Conservation (phyloP, 2,329 filamentous ascomycete genomes). For the Clonostachys byssicola region DNA sequence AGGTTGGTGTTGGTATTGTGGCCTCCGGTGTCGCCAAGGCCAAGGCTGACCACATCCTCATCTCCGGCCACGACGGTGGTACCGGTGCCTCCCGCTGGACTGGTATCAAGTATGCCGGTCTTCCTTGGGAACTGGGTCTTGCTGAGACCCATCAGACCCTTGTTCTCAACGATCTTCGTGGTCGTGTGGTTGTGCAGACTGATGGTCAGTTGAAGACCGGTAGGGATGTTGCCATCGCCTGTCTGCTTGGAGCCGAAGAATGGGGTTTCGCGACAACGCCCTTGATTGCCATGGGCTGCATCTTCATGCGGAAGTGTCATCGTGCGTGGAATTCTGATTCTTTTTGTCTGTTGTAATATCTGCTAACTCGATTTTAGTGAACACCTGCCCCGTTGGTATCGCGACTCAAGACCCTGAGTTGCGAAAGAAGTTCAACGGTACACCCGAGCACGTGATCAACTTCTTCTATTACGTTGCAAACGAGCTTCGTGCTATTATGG, state of each 20-base stretch:
- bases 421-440: constrained; percentile 88
- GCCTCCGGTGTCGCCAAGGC: constrained; percentile 97
- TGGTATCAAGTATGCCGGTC: constrained; percentile 96
- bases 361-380: no score
- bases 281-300: constrained; percentile 93
- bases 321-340: no score
- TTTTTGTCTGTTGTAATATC: no score
- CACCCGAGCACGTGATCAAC: constrained; percentile 95
- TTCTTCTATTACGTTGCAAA: constrained; percentile 99
- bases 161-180: constrained; percentile 91
- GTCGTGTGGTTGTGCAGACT: constrained; percentile 92
- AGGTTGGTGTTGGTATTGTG: constrained; percentile 96
- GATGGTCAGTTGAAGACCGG: constrained; percentile 92
- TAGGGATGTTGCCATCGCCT: constrained; percentile 90
- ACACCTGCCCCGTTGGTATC: constrained; percentile 88
- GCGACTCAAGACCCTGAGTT: constrained; percentile 94
- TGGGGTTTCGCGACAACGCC: constrained; percentile 96
- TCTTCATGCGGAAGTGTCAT: constrained; percentile 87
- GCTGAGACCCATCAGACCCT: constrained; percentile 96
- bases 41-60: constrained; percentile 94
- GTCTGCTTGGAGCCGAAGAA: constrained; percentile 94
- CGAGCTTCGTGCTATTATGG: constrained; percentile 95
- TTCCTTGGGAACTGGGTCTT: constrained; percentile 94
- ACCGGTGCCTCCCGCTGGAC: constrained; percentile 97
- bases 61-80: constrained; percentile 94